phyloP scores from a whole-genome alignment of 345 rosid genomes.

The Syzygium oleosum region DNA sequence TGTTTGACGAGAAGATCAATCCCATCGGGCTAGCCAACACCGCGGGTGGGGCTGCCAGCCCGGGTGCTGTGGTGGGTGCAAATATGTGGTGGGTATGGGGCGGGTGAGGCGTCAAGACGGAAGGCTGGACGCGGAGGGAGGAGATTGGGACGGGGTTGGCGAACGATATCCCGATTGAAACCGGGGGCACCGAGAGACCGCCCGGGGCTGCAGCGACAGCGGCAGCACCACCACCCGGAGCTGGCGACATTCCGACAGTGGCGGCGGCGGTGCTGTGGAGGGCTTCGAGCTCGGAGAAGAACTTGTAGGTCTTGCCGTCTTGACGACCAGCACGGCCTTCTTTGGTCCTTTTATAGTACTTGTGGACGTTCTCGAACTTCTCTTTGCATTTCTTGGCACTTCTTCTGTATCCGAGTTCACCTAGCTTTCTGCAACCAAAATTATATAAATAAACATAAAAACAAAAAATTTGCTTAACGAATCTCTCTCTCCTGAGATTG shows the following conservation, averaged over 20 bases:
- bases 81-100: not conserved
- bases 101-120: conserved; percentile 1
- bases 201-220: not conserved
- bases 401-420: conserved; percentile 67
- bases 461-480: not conserved
- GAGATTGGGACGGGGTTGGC: conserved; percentile 9
- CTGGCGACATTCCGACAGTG: conserved; percentile 5
- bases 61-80: not conserved
- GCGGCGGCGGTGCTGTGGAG: conserved; percentile 26
- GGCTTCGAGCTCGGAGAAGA: conserved; percentile 81
- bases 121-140: not conserved
- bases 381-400: conserved; percentile 90
- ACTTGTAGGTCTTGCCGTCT: conserved; percentile 79
- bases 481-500: not conserved
- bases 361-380: conserved; percentile 91
- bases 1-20: conserved; percentile 52
- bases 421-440: conserved; percentile 53
- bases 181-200: not conserved
- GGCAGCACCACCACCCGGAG: not conserved
- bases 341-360: conserved; percentile 86
- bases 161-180: not conserved
- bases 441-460: not conserved
- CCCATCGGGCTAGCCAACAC: conserved; percentile 14
- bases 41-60: not conserved
- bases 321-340: conserved; percentile 82